A percentile compares a stretch with the other conserved stretches of the same genome.
These are phyloP conservation scores for Pichia norvegensis DNA, from an alignment of 1,139 yeast species.

Conservation along the genomic window DNA sequence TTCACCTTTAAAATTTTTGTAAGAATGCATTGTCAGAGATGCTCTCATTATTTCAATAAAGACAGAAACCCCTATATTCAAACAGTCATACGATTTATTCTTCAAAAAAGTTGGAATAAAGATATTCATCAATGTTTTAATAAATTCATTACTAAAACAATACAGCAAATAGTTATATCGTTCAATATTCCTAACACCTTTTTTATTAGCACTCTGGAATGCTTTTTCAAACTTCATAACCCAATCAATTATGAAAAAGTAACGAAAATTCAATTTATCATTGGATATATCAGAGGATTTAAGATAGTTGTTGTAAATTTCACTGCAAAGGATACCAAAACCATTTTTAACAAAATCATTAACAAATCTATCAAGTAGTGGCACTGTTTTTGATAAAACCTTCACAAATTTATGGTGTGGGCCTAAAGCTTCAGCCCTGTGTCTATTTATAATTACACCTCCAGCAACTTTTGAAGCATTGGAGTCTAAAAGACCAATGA, in stretches of 20 bases:
- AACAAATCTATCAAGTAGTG: constrained; percentile 38
- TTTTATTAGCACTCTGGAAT: constrained; percentile 24
- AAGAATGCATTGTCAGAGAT: constrained; percentile 32
- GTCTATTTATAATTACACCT: constrained; percentile 2
- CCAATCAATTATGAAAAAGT: constrained; percentile 65
- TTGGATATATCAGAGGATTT: constrained; percentile 21
- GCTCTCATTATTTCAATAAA: constrained; percentile 57
- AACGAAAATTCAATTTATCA: constrained; percentile 33
- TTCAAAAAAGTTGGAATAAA: constrained; percentile 47
- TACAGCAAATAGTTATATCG: constrained; percentile 63
- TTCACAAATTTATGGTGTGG: background rate
- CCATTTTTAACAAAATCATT: constrained; percentile 64
- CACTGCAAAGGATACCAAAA: constrained; percentile 58
- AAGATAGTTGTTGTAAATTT: constrained; percentile 14
- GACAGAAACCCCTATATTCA: constrained; percentile 67
- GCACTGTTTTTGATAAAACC: constrained; percentile 1
- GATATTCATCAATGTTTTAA: constrained; percentile 48
- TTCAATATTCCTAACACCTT: constrained; percentile 11
- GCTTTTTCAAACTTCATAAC: constrained; percentile 41
- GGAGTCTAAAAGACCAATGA: constrained; percentile 37
- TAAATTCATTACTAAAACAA: constrained; percentile 57
- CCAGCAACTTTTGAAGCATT: constrained; percentile 27
- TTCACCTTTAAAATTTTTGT: constrained; percentile 48
- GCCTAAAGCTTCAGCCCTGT: background rate
- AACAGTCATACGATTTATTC: constrained; percentile 28